Percentiles rank a stretch among this genome's conserved stretches.
Evolutionary conservation across 1,284 basidiomycete genomes (phyloP).

Genomic region (Vanrija pseudolonga): DNA sequence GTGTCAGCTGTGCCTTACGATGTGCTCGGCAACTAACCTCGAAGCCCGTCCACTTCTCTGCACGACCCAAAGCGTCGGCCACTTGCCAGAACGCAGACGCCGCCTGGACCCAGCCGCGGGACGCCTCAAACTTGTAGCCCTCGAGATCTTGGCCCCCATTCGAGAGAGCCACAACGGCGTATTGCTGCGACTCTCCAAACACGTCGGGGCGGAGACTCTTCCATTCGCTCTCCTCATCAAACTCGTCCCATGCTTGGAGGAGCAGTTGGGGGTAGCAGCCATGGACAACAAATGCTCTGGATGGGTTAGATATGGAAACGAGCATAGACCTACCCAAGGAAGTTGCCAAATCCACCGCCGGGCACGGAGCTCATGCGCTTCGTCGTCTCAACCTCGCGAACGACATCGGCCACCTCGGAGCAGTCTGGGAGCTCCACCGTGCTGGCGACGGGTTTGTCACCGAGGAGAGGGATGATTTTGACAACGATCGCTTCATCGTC

Average conservation of each 20-base stretch:
- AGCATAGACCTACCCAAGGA: slow-evolving; percentile 57
- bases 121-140: slow-evolving; percentile 61
- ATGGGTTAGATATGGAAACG: background rate
- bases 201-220: slow-evolving; percentile 85
- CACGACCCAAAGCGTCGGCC: slow-evolving; percentile 66
- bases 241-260: slow-evolving; percentile 82
- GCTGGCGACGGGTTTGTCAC: background rate
- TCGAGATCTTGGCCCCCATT: slow-evolving; percentile 90
- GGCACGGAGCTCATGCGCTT: slow-evolving; percentile 64
- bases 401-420: slow-evolving; percentile 69
- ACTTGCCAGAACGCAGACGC: slow-evolving; percentile 89
- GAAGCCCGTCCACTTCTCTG: slow-evolving; percentile 73
- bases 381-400: slow-evolving; percentile 84
- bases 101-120: slow-evolving; percentile 76
- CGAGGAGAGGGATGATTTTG: slow-evolving; percentile 29
- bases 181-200: slow-evolving; percentile 70
- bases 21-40: slow-evolving; percentile 59
- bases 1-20: background rate
- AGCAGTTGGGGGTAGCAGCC: slow-evolving; percentile 77
- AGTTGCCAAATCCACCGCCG: slow-evolving; percentile 70
- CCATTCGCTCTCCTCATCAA: slow-evolving; percentile 64
- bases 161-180: slow-evolving; percentile 80
- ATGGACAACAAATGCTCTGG: slow-evolving; percentile 70
- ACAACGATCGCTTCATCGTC: slow-evolving; percentile 26
- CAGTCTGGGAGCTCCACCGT: slow-evolving; percentile 52